A percentile compares a stretch with the other conserved stretches of the same genome.
Evolutionary conservation across 768 basidiomycete species (phyloP).

Genomic region (Tylopilus balloui): DNA sequence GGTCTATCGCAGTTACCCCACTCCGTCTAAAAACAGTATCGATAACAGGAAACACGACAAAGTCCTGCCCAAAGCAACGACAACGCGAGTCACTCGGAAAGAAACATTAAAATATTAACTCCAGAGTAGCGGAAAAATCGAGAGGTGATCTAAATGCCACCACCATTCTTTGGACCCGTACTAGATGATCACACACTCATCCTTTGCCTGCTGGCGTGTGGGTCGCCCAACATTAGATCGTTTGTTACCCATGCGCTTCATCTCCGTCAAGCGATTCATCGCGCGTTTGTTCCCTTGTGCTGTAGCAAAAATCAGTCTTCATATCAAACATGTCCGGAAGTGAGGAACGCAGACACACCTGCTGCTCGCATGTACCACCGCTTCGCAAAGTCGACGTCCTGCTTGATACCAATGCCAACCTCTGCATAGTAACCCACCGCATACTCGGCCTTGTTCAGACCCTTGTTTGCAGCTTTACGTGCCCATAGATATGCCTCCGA

Average conservation of each 20-base stretch:
- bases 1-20: conserved; percentile 3
- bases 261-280: conserved; percentile 92
- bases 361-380: conserved; percentile 99
- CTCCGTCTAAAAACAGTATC: conserved; percentile 10
- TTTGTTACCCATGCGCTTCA: conserved; percentile 86
- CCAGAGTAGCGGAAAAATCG: neutral
- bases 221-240: conserved; percentile 75
- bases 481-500: conserved; percentile 99
- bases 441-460: conserved; percentile 94
- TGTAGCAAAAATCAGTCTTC: conserved; percentile 29
- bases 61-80: conserved; percentile 6
- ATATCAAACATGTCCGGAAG: neutral
- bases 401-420: conserved; percentile 95
- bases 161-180: conserved; percentile 3
- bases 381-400: conserved; percentile 93
- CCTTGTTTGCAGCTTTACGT: conserved; percentile 92
- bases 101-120: conserved; percentile 12
- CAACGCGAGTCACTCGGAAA: conserved; percentile 4
- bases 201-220: conserved; percentile 89
- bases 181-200: conserved; percentile 85
- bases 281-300: conserved; percentile 98
- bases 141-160: conserved; percentile 9
- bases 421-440: conserved; percentile 99
- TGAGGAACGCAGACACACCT: conserved; percentile 49
- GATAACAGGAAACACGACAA: conserved; percentile 13